Evolutionary conservation across 805 yeast genomes (phyloP).

Genomic region (Sugiyamaella smithiae): DNA sequence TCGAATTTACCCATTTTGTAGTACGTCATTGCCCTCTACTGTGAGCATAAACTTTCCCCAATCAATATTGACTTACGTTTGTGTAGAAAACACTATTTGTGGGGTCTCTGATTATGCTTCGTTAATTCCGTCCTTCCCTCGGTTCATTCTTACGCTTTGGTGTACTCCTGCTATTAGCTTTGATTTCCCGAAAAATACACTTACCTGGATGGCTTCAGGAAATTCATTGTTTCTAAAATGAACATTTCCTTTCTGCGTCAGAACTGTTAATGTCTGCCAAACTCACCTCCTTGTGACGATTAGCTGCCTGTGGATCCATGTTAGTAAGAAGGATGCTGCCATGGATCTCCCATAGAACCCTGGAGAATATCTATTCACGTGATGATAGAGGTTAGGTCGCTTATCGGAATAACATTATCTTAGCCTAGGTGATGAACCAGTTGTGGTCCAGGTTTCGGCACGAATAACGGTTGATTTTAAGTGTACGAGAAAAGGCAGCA

Average conservation of each 20-base stretch:
- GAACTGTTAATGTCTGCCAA: background rate
- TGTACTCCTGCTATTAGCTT: constrained; percentile 22
- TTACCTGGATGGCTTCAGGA: constrained; percentile 28
- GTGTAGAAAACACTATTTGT: constrained; percentile 27
- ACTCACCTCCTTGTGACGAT: constrained; percentile 14
- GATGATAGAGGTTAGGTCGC: constrained; percentile 4
- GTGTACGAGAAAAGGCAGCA: too few relatives aligned
- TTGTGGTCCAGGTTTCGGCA: too few relatives aligned
- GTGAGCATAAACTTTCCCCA: background rate
- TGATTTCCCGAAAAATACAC: constrained; percentile 9
- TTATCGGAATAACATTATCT: background rate
- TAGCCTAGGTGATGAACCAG: too few relatives aligned
- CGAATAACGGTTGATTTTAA: too few relatives aligned
- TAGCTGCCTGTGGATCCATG: background rate
- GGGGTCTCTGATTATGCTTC: constrained; percentile 27
- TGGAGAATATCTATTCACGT: background rate
- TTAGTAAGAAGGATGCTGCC: too few relatives aligned
- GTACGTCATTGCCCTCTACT: constrained; percentile 28
- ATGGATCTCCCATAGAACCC: background rate
- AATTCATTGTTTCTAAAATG: constrained; percentile 28
- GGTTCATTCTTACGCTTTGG: constrained; percentile 27
- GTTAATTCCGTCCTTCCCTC: background rate
- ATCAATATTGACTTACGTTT: constrained; percentile 23
- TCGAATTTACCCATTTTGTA: constrained; percentile 24
- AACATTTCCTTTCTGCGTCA: constrained; percentile 27